A percentile compares a stretch with the other conserved stretches of the same genome.
phyloP scores from a whole-genome alignment of 371 early-diverging fungal species.

The Mortierella polycephala region DNA sequence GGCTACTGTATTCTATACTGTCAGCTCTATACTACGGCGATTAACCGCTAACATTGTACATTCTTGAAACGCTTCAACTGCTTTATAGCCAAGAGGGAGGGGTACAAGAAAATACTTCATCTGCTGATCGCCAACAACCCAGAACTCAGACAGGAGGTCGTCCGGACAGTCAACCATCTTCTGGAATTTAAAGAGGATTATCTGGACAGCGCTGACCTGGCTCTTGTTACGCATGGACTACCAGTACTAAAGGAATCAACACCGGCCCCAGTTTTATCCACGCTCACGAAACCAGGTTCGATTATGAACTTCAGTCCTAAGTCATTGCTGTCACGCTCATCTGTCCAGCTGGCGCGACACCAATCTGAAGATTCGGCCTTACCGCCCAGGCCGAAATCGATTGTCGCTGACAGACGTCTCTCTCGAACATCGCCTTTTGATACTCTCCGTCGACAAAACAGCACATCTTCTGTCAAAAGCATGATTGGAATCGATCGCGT shows the following conservation, averaged over 20 bases:
- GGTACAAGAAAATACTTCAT: constrained; percentile 55
- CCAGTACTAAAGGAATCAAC: constrained; percentile 22
- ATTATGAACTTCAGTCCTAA: constrained; percentile 32
- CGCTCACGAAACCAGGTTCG: constrained; percentile 7
- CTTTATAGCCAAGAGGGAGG: constrained; percentile 44
- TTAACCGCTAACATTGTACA: too few relatives aligned
- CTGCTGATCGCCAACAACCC: constrained; percentile 47
- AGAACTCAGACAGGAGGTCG: constrained; percentile 53
- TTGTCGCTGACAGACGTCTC: constrained; percentile 29
- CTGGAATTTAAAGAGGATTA: constrained; percentile 45
- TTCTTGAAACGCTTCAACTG: too few relatives aligned
- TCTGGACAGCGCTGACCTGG: constrained; percentile 28
- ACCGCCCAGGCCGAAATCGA: constrained; percentile 42
- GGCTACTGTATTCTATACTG: too few relatives aligned
- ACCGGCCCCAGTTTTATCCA: constrained; percentile 2
- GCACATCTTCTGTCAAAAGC: constrained; percentile 13
- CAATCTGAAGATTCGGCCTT: constrained; percentile 21
- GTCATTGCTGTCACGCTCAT: constrained; percentile 41
- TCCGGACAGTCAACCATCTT: constrained; percentile 55
- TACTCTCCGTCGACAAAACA: constrained; percentile 28
- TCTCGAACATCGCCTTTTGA: constrained; percentile 33
- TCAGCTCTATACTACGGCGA: too few relatives aligned
- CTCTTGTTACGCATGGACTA: constrained; percentile 8
- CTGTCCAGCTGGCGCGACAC: constrained; percentile 33
- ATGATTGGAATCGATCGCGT: constrained; percentile 43